Evolutionary conservation across 2,329 filamentous ascomycete species (phyloP).

Genomic region (Sporothrix schenckii): DNA sequence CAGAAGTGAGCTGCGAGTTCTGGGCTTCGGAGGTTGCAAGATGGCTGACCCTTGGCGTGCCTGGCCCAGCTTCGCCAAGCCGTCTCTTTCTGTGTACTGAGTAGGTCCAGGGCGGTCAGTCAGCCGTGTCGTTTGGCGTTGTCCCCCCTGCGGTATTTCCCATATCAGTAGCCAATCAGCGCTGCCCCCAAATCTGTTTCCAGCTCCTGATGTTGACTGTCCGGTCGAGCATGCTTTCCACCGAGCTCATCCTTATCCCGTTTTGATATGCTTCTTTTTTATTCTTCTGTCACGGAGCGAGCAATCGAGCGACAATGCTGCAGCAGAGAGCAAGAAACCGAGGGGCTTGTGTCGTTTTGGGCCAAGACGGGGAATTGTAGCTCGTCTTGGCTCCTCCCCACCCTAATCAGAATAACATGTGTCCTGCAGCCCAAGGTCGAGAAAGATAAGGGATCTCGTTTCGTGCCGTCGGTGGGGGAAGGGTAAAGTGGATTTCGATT

Average conservation of each 20-base stretch:
- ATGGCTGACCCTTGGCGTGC: constrained; percentile 1
- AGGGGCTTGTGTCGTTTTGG: background rate
- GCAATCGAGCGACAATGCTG: no score
- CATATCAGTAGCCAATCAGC: constrained; percentile 25
- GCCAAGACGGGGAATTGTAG: background rate
- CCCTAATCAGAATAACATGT: background rate
- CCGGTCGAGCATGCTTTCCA: background rate
- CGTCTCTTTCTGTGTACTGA: background rate
- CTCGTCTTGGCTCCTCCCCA: background rate
- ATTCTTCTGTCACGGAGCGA: no score
- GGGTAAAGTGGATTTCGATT: background rate
- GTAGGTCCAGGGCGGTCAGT: constrained; percentile 3
- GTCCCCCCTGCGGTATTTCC: constrained; percentile 13
- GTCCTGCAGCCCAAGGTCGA: background rate
- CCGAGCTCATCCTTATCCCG: no score
- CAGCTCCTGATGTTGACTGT: no score
- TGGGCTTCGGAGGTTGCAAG: no score
- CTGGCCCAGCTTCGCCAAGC: background rate
- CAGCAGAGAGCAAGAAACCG: no score
- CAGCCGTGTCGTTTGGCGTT: background rate
- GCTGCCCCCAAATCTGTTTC: constrained; percentile 4
- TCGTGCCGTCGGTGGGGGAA: constrained; percentile 19
- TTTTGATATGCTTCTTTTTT: no score
- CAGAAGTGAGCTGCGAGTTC: no score
- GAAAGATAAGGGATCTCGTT: constrained; percentile 23